phyloP scores from a whole-genome alignment of 345 rosid species.

The Arabidopsis suecica region DNA sequence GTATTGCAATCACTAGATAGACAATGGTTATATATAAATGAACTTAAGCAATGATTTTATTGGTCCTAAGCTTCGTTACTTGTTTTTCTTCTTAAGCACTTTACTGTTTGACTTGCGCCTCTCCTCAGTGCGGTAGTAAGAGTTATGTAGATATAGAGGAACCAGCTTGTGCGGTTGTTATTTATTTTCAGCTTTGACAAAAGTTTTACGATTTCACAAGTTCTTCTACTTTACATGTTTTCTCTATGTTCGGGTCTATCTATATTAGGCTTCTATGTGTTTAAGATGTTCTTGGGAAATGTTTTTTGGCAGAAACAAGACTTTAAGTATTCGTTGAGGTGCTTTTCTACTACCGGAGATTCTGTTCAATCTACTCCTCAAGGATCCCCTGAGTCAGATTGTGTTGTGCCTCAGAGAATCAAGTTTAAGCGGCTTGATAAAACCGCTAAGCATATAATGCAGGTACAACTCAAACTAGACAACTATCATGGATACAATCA shows the following conservation, averaged over 20 bases:
- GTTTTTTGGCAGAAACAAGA: constrained; percentile 38
- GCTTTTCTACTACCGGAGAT: constrained; percentile 53
- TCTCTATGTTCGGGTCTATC: neutral
- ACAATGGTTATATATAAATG: neutral
- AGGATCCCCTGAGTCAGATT: constrained; percentile 45
- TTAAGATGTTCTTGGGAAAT: neutral
- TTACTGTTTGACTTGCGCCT: neutral
- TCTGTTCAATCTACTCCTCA: constrained; percentile 42
- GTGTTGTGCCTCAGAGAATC: constrained; percentile 62
- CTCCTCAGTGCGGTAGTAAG: neutral
- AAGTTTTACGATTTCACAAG: neutral
- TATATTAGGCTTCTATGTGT: constrained; percentile 8
- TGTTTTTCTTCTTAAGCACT: neutral
- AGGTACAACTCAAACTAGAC: constrained; percentile 46
- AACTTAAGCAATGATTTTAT: neutral
- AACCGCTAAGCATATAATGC: constrained; percentile 87
- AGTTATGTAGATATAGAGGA: neutral
- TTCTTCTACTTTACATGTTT: neutral
- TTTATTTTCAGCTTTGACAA: constrained; percentile 5
- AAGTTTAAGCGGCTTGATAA: constrained; percentile 95
- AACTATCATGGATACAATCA: constrained; percentile 20
- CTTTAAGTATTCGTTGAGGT: constrained; percentile 42
- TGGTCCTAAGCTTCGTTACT: neutral
- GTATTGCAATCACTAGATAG: neutral
- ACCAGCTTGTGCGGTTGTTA: neutral